Percentiles rank a stretch among this genome's conserved stretches.
Conservation (phyloP, 805 yeast genomes). For the Myxozyma mucilagina region DNA sequence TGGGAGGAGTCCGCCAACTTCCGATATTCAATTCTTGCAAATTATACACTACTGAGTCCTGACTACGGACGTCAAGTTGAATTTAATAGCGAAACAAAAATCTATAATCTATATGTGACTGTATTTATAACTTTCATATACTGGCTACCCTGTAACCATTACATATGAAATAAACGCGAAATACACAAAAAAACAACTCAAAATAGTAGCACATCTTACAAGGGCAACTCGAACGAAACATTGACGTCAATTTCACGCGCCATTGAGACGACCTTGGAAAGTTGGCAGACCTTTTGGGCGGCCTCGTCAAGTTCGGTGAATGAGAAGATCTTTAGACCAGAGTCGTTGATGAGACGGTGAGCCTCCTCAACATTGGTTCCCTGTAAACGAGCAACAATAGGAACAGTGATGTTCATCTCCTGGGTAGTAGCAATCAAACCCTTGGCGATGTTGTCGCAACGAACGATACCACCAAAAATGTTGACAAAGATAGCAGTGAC, state of each 20-base stretch:
- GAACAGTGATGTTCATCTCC: conserved; percentile 84
- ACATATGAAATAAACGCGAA: neutral
- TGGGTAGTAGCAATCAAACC: conserved; percentile 95
- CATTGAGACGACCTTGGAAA: conserved; percentile 53
- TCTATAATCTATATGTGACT: no score
- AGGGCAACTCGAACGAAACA: conserved; percentile 52
- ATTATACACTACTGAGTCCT: no score
- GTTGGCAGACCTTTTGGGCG: conserved; percentile 88
- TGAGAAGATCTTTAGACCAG: conserved; percentile 90
- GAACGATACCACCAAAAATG: conserved; percentile 98
- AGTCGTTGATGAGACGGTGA: conserved; percentile 75
- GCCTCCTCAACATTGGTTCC: conserved; percentile 95
- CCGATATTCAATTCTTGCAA: no score
- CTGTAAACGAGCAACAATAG: conserved; percentile 97
- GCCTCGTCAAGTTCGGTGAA: conserved; percentile 95
- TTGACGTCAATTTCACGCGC: conserved; percentile 53
- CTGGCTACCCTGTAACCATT: neutral
- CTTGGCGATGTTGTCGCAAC: conserved; percentile 98
- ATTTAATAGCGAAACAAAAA: no score
- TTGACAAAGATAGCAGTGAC: conserved; percentile 96
- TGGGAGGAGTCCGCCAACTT: no score
- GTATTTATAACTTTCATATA: neutral
- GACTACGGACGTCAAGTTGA: no score
- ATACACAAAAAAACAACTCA: neutral
- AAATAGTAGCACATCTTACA: conserved; percentile 35